These are phyloP conservation scores for Podila verticillata DNA, from an alignment of 192 early-diverging fungal genomes.

Conservation along the genomic window DNA sequence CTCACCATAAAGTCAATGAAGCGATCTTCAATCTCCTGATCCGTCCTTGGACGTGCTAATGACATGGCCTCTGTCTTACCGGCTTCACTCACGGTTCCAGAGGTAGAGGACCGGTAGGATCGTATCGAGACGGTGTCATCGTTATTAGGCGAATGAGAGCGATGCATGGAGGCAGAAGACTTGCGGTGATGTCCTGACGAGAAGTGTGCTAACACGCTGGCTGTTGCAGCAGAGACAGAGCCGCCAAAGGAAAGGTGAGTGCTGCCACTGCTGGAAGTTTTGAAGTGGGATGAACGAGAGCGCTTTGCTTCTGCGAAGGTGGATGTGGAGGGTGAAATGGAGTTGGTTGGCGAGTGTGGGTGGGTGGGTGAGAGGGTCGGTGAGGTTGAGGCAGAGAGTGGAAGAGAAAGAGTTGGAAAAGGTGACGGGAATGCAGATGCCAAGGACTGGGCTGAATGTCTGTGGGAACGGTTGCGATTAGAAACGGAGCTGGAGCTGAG, in stretches of 20 bases:
- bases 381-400: slow-evolving; percentile 8
- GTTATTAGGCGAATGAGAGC: slow-evolving; percentile 15
- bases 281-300: neutral
- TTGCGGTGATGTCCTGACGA: slow-evolving; percentile 10
- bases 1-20: slow-evolving; percentile 68
- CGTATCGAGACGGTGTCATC: slow-evolving; percentile 35
- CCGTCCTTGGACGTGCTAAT: slow-evolving; percentile 41
- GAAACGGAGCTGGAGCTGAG: neutral
- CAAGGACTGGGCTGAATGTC: neutral
- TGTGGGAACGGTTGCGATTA: neutral
- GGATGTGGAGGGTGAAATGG: slow-evolving; percentile 1
- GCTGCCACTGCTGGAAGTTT: neutral
- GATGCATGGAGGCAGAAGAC: slow-evolving; percentile 35
- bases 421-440: neutral
- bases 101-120: slow-evolving; percentile 28
- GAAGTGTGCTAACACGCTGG: slow-evolving; percentile 13
- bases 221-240: neutral
- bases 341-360: neutral
- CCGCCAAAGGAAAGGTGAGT: neutral
- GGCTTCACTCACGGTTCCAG: slow-evolving; percentile 31
- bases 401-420: slow-evolving; percentile 3
- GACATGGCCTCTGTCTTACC: slow-evolving; percentile 44
- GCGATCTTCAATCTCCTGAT: slow-evolving; percentile 60
- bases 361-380: neutral
- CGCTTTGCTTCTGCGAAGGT: neutral